phyloP scores from a whole-genome alignment of 352 stramenopile genomes.

The Globisporangium camurandrum region DNA sequence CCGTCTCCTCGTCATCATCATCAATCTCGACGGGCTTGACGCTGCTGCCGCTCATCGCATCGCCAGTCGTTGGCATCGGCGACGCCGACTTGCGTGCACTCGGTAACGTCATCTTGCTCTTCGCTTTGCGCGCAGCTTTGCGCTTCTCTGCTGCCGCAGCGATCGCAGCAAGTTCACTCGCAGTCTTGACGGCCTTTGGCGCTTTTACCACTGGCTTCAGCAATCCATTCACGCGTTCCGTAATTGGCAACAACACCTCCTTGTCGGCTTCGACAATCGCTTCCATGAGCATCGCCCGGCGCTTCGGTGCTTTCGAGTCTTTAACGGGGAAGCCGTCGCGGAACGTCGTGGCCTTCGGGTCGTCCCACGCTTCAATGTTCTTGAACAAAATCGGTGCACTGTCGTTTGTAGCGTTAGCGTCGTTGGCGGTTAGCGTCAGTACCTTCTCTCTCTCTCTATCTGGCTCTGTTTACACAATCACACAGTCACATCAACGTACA shows the following conservation, averaged over 20 bases:
- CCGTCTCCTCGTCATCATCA: too few species aligned
- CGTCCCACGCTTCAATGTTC: slow-evolving; percentile 65
- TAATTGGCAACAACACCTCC: slow-evolving; percentile 43
- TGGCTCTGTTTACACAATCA: too few species aligned
- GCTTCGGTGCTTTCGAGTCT: slow-evolving; percentile 69
- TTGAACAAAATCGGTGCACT: slow-evolving; percentile 55
- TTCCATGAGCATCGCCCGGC: slow-evolving; percentile 48
- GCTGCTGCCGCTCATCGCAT: not conserved
- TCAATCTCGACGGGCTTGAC: too few species aligned
- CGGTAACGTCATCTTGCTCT: slow-evolving; percentile 19
- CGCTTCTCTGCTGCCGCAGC: slow-evolving; percentile 40
- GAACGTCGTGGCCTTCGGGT: slow-evolving; percentile 62
- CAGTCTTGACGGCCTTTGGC: slow-evolving; percentile 6
- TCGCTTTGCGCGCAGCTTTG: slow-evolving; percentile 29
- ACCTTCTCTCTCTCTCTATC: too few species aligned
- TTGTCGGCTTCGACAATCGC: slow-evolving; percentile 69
- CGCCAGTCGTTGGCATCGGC: not conserved
- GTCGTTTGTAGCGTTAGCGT: too few species aligned
- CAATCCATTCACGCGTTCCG: slow-evolving; percentile 46
- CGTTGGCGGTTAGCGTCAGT: too few species aligned
- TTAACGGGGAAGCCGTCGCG: slow-evolving; percentile 51
- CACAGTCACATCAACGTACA: slow-evolving; percentile 20
- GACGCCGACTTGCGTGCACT: slow-evolving; percentile 7
- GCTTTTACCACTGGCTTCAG: slow-evolving; percentile 27
- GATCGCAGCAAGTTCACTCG: not conserved